A percentile compares a stretch with the other conserved stretches of the same genome.
Evolutionary conservation across 441 rosid genomes (phyloP).

Genomic region (Erysimum pusillum): DNA sequence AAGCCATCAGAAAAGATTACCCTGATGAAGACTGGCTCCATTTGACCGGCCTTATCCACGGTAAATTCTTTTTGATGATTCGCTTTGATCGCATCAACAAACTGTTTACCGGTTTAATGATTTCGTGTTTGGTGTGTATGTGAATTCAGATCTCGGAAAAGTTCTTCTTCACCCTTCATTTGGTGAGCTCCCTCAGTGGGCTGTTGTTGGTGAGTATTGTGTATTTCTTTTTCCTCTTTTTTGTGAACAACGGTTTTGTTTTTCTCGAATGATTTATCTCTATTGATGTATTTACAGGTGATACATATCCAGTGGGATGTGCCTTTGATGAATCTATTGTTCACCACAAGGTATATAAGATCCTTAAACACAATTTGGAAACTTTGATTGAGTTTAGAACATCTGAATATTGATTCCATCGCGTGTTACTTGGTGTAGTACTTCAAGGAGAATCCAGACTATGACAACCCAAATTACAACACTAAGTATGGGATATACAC

Average conservation of each 20-base stretch:
- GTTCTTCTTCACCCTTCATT: conserved; percentile 77
- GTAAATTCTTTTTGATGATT: conserved; percentile 47
- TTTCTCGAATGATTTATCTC: conserved; percentile 3
- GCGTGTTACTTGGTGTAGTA: conserved; percentile 50
- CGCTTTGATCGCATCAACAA: not conserved
- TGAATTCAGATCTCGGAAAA: conserved; percentile 79
- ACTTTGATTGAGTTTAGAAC: no score
- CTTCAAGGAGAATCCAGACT: conserved; percentile 84
- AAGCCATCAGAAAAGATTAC: conserved; percentile 84
- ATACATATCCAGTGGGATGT: conserved; percentile 91
- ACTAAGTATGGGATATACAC: conserved; percentile 73
- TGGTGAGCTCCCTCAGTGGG: conserved; percentile 96
- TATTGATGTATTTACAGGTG: conserved; percentile 53
- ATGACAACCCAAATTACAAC: conserved; percentile 65
- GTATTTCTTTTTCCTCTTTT: not conserved
- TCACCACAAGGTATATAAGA: conserved; percentile 70
- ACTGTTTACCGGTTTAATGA: not conserved
- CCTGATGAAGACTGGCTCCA: conserved; percentile 94
- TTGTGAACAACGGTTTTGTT: not conserved
- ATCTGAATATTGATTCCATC: not conserved
- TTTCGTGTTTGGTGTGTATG: conserved; percentile 10
- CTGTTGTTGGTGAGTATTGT: conserved; percentile 79
- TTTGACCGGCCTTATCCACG: conserved; percentile 88
- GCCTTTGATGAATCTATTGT: conserved; percentile 80
- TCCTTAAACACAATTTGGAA: conserved; percentile 13